phyloP scores from a whole-genome alignment of 129 eudicot species.

The Chrysanthemum lavandulifolium region DNA sequence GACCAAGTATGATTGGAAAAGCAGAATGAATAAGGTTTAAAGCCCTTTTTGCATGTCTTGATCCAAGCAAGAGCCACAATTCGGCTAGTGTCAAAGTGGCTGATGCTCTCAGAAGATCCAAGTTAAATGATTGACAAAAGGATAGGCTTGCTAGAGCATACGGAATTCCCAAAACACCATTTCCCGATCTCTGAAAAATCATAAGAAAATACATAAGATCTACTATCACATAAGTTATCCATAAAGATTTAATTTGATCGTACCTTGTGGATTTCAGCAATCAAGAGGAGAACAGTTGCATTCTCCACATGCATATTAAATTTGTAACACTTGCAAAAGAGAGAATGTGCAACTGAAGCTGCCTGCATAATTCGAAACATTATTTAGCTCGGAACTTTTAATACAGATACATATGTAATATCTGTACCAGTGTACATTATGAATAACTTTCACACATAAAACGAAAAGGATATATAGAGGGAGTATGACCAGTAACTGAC shows the following conservation, averaged over 20 bases:
- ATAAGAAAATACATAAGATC: background rate
- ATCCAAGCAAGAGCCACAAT: conserved; percentile 87
- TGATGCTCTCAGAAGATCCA: conserved; percentile 92
- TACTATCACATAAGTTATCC: background rate
- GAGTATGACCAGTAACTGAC: too few relatives aligned
- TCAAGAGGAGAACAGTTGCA: conserved; percentile 85
- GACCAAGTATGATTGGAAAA: conserved; percentile 88
- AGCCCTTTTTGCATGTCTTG: conserved; percentile 87
- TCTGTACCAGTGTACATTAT: too few relatives aligned
- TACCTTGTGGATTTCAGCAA: conserved; percentile 98
- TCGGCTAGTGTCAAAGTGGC: conserved; percentile 89
- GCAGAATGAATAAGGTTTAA: conserved; percentile 75
- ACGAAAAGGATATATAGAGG: too few relatives aligned
- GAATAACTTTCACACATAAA: too few relatives aligned
- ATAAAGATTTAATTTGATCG: background rate
- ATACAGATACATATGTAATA: too few relatives aligned
- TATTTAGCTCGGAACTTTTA: conserved; percentile 3
- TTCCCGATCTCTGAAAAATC: conserved; percentile 73
- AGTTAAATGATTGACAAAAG: conserved; percentile 80
- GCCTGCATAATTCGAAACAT: conserved; percentile 57
- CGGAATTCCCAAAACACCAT: conserved; percentile 91
- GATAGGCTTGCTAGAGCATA: conserved; percentile 92
- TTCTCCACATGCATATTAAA: conserved; percentile 79
- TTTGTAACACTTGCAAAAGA: conserved; percentile 86
- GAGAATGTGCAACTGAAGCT: conserved; percentile 80